Evolutionary conservation across 192 early-diverging fungal species (phyloP), one percentile per base, ranked within the genome.

Genomic region (Pilaira anomala): DNA sequence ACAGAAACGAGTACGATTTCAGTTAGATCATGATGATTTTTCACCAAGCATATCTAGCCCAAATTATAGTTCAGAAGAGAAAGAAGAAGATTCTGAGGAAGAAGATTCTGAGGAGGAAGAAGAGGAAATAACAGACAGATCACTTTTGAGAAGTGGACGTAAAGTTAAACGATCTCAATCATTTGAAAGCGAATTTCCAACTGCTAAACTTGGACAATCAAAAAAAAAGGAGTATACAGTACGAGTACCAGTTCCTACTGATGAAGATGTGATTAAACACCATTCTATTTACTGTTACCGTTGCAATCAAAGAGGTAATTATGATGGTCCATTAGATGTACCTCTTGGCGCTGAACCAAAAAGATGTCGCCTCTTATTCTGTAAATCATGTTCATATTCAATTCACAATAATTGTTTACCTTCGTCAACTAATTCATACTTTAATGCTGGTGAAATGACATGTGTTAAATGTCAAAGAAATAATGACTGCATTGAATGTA

Each of bases 381-480:
- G 24, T 36, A 42, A 44, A 8, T 33, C 26, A 0, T 66, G 64
- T 48, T 19, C 64, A 24, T 16, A n/a, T 9, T 19, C 19, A 2
- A 21, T 16, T 25, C 65, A 67, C 22, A 45, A 50, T 16, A 28
- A 16, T 6, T 67, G 65, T 60, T 8, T 67, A 13, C 19, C 55
- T 40, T 3, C 14, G 8, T 29, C 18, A 16, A 22, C 53, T 1
- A 70, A 30, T 65, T 68, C 45, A 14, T 30, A 21, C 21, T 40
- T 25, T 44, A 13, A 19, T 61, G 52, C 16, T 14, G 24, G 52
- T 28, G 13, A 6, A 30, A 3, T 16, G 6, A 16, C 22, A 1
- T 50, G 48, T 36, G 8, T 44, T 21, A 50, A 51, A 11, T 63
- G 46, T 18, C 18, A 40, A 40, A 40, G 14, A 2, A 14, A 36